Evolutionary conservation across 345 rosid species (phyloP).

Genomic region (Brassica nigra): DNA sequence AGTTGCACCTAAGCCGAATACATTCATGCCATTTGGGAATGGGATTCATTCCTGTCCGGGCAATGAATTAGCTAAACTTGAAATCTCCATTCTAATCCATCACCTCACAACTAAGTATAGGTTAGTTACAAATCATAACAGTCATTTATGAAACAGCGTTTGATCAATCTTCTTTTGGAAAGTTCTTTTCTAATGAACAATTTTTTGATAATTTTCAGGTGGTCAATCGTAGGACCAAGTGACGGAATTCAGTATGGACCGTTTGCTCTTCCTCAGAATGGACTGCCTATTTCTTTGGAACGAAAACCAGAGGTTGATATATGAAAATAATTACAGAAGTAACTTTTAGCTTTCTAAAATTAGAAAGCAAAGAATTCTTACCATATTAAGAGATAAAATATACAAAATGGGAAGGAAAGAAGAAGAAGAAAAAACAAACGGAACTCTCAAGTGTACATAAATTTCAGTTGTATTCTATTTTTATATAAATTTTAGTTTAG

Average conservation of each 20-base stretch:
- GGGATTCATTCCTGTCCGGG: constrained; percentile 91
- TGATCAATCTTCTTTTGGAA: neutral
- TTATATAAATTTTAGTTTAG: neutral
- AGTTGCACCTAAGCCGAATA: constrained; percentile 75
- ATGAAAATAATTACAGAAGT: neutral
- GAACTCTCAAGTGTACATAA: constrained; percentile 37
- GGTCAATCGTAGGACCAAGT: constrained; percentile 55
- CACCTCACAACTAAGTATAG: constrained; percentile 91
- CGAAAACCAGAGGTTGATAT: constrained; percentile 37
- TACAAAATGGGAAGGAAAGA: neutral
- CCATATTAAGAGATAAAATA: neutral
- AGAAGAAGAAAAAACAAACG: neutral
- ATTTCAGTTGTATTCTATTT: neutral
- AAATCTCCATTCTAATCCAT: constrained; percentile 73
- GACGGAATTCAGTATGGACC: constrained; percentile 83
- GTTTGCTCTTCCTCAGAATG: constrained; percentile 81
- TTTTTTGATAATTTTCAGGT: constrained; percentile 47
- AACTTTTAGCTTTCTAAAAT: constrained; percentile 14
- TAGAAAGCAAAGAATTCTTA: constrained; percentile 21
- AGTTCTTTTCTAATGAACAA: constrained; percentile 42
- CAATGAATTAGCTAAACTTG: constrained; percentile 82
- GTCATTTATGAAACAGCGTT: neutral
- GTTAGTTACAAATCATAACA: constrained; percentile 42
- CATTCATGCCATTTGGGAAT: constrained; percentile 92
- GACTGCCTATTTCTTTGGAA: constrained; percentile 71